phyloP scores from a whole-genome alignment of 2,329 filamentous ascomycete genomes.

The Lasiodiplodia theobromae region DNA sequence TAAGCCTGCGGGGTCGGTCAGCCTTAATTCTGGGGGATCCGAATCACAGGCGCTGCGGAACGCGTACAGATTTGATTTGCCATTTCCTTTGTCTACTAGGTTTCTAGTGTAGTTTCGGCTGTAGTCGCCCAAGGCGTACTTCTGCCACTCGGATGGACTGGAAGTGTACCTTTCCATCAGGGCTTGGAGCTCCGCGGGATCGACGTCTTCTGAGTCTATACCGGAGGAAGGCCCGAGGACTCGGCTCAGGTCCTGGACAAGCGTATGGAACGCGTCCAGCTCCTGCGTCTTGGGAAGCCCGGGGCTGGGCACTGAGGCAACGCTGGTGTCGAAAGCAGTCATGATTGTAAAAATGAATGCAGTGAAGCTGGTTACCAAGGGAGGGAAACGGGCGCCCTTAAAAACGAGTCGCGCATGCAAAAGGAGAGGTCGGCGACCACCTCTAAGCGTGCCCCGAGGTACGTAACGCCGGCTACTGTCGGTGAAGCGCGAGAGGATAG shows the following conservation, averaged over 20 bases:
- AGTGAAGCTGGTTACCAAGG: neutral
- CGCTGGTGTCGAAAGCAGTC: conserved; percentile 23
- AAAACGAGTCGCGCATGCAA: conserved; percentile 1
- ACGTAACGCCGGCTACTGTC: conserved; percentile 26
- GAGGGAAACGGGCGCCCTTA: conserved; percentile 1
- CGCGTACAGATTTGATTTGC: conserved; percentile 73
- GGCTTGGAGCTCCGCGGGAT: conserved; percentile 72
- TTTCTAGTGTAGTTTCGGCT: conserved; percentile 83
- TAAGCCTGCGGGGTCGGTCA: conserved; percentile 62
- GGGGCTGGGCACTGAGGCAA: conserved; percentile 13
- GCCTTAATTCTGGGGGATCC: conserved; percentile 33
- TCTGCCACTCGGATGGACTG: conserved; percentile 72
- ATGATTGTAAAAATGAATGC: conserved; percentile 18
- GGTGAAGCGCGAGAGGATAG: conserved; percentile 18
- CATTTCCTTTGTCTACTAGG: conserved; percentile 88
- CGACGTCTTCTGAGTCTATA: conserved; percentile 80
- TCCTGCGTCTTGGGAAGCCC: conserved; percentile 19
- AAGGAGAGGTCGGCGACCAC: conserved; percentile 26
- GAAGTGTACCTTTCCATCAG: conserved; percentile 80
- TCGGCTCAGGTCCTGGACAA: conserved; percentile 76
- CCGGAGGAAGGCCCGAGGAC: conserved; percentile 82
- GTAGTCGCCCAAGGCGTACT: conserved; percentile 76
- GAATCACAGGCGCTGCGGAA: conserved; percentile 4
- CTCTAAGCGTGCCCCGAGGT: conserved; percentile 16
- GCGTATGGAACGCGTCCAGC: conserved; percentile 64